phyloP scores from a whole-genome alignment of 225 moss, liverwort and hornwort genomes.

The Marchantia polymorpha region DNA sequence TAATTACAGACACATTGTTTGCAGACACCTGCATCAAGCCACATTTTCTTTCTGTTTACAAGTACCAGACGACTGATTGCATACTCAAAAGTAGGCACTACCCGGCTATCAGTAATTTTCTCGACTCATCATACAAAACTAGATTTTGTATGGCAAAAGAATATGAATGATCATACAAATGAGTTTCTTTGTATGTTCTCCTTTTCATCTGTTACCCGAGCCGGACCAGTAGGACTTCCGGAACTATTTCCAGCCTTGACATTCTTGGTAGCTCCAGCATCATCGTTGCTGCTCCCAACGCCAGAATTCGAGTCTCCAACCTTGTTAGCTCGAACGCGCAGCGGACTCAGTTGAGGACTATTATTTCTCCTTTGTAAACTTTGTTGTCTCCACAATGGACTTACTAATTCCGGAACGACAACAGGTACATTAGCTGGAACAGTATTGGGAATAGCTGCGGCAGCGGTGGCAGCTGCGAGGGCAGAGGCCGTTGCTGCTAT shows the following conservation, averaged over 20 bases:
- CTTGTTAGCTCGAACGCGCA: constrained; percentile 42
- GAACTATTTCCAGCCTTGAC: constrained; percentile 36
- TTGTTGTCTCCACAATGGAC: constrained; percentile 40
- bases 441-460: constrained; percentile 6
- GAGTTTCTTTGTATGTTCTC: constrained; percentile 57
- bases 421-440: constrained; percentile 16
- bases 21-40: constrained; percentile 30
- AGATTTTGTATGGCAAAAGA: constrained; percentile 17
- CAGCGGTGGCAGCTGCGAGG: constrained; percentile 31
- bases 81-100: constrained; percentile 17
- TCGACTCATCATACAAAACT: constrained; percentile 26
- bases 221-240: constrained; percentile 40
- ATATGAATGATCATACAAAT: constrained; percentile 39
- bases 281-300: constrained; percentile 38
- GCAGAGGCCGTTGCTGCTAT: constrained; percentile 26
- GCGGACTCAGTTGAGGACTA: constrained; percentile 36
- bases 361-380: constrained; percentile 38
- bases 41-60: constrained; percentile 24
- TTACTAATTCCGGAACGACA: constrained; percentile 28
- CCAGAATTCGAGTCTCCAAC: constrained; percentile 35
- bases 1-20: constrained; percentile 33
- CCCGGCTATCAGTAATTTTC: constrained; percentile 3
- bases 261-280: constrained; percentile 33
- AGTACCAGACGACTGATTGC: constrained; percentile 22
- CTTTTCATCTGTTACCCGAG: constrained; percentile 43